phyloP scores from a whole-genome alignment of 306 rosid species.

The Psophocarpus tetragonolobus region DNA sequence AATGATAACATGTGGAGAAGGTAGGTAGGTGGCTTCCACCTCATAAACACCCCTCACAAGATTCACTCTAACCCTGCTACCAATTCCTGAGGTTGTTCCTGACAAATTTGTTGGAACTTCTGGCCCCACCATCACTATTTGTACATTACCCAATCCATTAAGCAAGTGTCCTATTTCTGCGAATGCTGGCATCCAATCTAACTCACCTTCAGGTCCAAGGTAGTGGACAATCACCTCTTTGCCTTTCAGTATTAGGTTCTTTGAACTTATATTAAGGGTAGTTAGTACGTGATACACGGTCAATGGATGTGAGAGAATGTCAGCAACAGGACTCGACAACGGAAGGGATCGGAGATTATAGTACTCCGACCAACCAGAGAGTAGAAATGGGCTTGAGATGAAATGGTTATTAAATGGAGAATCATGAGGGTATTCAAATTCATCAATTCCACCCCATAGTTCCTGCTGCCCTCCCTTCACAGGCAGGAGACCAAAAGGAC shows the following conservation, averaged over 20 bases:
- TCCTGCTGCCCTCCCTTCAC: slow-evolving; percentile 58
- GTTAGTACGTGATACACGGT: slow-evolving; percentile 61
- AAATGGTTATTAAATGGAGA: slow-evolving; percentile 56
- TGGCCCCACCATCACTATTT: slow-evolving; percentile 43
- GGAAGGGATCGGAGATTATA: slow-evolving; percentile 65
- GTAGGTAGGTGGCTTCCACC: slow-evolving; percentile 40
- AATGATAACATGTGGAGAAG: slow-evolving; percentile 37
- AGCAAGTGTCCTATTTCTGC: slow-evolving; percentile 66
- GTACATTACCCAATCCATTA: slow-evolving; percentile 59
- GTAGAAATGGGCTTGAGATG: slow-evolving; percentile 50
- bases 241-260: slow-evolving; percentile 61
- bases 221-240: slow-evolving; percentile 66
- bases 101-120: slow-evolving; percentile 41
- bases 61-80: slow-evolving; percentile 43
- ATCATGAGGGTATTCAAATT: slow-evolving; percentile 56
- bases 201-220: slow-evolving; percentile 68
- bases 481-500: slow-evolving; percentile 66
- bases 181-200: slow-evolving; percentile 72
- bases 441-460: slow-evolving; percentile 63
- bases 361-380: slow-evolving; percentile 68
- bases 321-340: slow-evolving; percentile 56
- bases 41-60: slow-evolving; percentile 43
- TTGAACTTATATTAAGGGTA: slow-evolving; percentile 56
- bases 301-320: slow-evolving; percentile 62
- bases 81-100: slow-evolving; percentile 42